Evolutionary conservation across 2,329 filamentous ascomycete species (phyloP).

Genomic region (Cylindrodendrum hubeiense): DNA sequence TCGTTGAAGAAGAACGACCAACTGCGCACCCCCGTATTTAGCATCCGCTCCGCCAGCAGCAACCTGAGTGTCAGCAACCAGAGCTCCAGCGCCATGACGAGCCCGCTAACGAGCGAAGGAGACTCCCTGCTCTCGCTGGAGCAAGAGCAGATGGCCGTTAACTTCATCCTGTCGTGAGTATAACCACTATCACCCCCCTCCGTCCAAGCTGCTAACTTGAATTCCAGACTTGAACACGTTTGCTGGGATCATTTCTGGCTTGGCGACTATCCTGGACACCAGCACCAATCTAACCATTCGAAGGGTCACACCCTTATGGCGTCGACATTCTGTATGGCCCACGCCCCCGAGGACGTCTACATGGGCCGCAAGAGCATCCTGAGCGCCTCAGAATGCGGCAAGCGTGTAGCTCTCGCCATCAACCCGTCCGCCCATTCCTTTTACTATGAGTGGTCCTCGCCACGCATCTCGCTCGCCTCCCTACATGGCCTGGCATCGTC

Average conservation of each 20-base stretch:
- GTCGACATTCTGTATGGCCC: slow-evolving; percentile 55
- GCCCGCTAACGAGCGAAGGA: slow-evolving; percentile 33
- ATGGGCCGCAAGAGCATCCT: slow-evolving; percentile 39
- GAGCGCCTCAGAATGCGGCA: slow-evolving; percentile 32
- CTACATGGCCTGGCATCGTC: slow-evolving; percentile 60
- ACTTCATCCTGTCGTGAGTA: slow-evolving; percentile 66
- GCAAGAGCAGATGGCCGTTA: slow-evolving; percentile 61
- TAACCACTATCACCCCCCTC: background rate
- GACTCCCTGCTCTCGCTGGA: slow-evolving; percentile 48
- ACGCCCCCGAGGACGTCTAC: slow-evolving; percentile 53
- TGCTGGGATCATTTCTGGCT: slow-evolving; percentile 64
- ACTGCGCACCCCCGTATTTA: slow-evolving; percentile 58
- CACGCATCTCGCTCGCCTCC: slow-evolving; percentile 55
- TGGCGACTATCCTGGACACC: slow-evolving; percentile 53
- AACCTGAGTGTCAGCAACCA: slow-evolving; percentile 6
- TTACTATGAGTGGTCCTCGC: slow-evolving; percentile 52
- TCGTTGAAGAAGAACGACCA: slow-evolving; percentile 56
- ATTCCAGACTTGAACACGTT: slow-evolving; percentile 61
- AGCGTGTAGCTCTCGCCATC: slow-evolving; percentile 27
- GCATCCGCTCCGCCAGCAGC: slow-evolving; percentile 50
- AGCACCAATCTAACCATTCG: slow-evolving; percentile 45
- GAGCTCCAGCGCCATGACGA: slow-evolving; percentile 25
- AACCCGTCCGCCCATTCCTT: slow-evolving; percentile 37
- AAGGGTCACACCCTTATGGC: slow-evolving; percentile 61
- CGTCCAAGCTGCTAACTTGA: slow-evolving; percentile 10